Conservation (phyloP, 345 rosid species). For the Euclidium syriacum region DNA sequence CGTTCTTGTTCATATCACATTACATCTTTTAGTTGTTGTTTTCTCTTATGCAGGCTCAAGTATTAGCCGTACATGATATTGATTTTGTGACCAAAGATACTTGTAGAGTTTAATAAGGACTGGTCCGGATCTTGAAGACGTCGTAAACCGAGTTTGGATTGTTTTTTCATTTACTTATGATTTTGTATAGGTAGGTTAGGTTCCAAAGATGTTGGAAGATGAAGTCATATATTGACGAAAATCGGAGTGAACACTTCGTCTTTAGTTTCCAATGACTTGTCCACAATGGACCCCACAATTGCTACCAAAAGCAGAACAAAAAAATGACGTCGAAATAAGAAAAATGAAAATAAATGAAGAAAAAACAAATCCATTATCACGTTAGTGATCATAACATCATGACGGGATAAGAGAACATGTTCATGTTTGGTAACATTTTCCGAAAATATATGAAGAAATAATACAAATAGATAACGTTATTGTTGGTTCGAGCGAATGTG, state of each 20-base stretch:
- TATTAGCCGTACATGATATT: conserved; percentile 17
- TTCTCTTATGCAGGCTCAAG: conserved; percentile 20
- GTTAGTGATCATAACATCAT: conserved; percentile 14
- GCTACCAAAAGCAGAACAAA: conserved; percentile 1
- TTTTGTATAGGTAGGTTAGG: too few relatives aligned
- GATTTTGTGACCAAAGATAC: conserved; percentile 11
- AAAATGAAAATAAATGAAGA: background rate
- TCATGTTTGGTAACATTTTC: conserved; percentile 13
- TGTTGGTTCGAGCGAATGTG: conserved; percentile 5
- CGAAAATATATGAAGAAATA: background rate
- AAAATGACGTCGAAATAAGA: too few relatives aligned
- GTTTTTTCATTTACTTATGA: too few relatives aligned
- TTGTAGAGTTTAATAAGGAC: conserved; percentile 13
- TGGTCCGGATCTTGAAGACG: too few relatives aligned
- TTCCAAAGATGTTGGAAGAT: too few relatives aligned
- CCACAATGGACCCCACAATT: background rate
- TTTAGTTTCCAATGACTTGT: too few relatives aligned
- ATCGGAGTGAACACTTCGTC: too few relatives aligned
- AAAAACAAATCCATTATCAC: conserved; percentile 3
- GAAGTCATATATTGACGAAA: too few relatives aligned
- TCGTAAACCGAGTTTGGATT: too few relatives aligned
- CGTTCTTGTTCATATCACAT: background rate
- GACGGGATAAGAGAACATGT: conserved; percentile 27
- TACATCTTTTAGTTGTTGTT: conserved; percentile 15
- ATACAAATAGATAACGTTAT: background rate